Conservation (phyloP, 164 flowering plant genomes). For the Amborella trichopoda region DNA sequence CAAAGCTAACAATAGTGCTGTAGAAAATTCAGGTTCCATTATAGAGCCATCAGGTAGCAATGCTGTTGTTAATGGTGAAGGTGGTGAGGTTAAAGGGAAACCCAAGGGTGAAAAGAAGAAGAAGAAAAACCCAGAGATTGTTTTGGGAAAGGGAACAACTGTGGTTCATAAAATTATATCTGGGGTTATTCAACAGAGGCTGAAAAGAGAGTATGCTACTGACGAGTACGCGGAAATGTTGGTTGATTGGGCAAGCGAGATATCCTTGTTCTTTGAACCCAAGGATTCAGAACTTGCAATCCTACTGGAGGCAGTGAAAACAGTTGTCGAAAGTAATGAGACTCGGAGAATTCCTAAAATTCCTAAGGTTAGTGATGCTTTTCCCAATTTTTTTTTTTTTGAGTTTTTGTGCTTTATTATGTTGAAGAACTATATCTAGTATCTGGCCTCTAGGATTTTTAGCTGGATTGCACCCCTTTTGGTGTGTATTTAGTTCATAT, state of each 20-base stretch:
- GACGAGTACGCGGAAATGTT: conserved; percentile 7
- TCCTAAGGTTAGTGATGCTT: conserved; percentile 76
- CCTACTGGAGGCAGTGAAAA: conserved; percentile 49
- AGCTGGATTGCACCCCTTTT: too few species aligned
- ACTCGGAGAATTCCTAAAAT: conserved; percentile 75
- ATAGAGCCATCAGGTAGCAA: too few species aligned
- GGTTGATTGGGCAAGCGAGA: conserved; percentile 15
- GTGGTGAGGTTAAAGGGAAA: conserved; percentile 23
- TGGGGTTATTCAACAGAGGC: conserved; percentile 24
- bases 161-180: conserved; percentile 41
- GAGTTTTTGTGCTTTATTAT: too few species aligned
- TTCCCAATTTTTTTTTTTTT: too few species aligned
- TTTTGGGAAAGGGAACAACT: conserved; percentile 73
- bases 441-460: too few species aligned
- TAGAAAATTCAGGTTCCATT: too few species aligned
- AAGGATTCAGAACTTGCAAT: conserved; percentile 30
- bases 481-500: too few species aligned
- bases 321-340: conserved; percentile 73
- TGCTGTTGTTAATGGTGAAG: conserved; percentile 13
- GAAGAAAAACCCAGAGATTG: conserved; percentile 28
- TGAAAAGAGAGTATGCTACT: conserved; percentile 5
- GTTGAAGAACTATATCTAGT: too few species aligned
- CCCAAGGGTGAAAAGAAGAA: conserved; percentile 43
- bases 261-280: conserved; percentile 45
- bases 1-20: too few species aligned